Conservation (phyloP, 305 asterid species). For the Fraxinus dipetala region DNA sequence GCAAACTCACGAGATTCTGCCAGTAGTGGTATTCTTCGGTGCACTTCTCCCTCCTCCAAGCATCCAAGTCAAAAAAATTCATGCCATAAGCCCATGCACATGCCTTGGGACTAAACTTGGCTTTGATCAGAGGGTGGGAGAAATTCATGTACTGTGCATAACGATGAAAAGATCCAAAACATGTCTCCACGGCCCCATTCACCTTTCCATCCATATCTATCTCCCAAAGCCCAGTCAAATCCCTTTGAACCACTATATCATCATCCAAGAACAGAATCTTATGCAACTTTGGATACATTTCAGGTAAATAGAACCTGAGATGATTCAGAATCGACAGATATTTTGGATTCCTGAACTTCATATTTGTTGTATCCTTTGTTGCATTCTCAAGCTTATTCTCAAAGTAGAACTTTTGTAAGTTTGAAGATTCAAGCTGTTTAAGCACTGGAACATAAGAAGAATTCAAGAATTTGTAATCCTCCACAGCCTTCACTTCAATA, state of each 20-base stretch:
- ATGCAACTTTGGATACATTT: conserved; percentile 70
- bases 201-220: conserved; percentile 76
- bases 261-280: conserved; percentile 76
- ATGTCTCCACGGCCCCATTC: conserved; percentile 82
- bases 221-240: conserved; percentile 75
- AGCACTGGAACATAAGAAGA: conserved; percentile 41
- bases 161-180: conserved; percentile 72
- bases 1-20: conserved; percentile 65
- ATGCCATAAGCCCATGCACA: conserved; percentile 94
- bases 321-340: conserved; percentile 52
- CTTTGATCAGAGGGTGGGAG: conserved; percentile 66
- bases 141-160: conserved; percentile 76
- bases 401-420: conserved; percentile 33
- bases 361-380: conserved; percentile 36
- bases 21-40: conserved; percentile 79
- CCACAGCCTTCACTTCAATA: conserved; percentile 37
- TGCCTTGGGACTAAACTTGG: conserved; percentile 70
- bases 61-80: conserved; percentile 79
- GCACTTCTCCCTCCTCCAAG: conserved; percentile 71
- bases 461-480: conserved; percentile 36
- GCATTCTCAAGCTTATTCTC: conserved; percentile 41
- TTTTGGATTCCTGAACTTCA: conserved; percentile 38
- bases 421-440: conserved; percentile 33
- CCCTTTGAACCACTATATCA: conserved; percentile 71
- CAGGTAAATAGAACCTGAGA: conserved; percentile 73